Conservation (phyloP, 169 alveolate species). For the Babesia ovis region DNA sequence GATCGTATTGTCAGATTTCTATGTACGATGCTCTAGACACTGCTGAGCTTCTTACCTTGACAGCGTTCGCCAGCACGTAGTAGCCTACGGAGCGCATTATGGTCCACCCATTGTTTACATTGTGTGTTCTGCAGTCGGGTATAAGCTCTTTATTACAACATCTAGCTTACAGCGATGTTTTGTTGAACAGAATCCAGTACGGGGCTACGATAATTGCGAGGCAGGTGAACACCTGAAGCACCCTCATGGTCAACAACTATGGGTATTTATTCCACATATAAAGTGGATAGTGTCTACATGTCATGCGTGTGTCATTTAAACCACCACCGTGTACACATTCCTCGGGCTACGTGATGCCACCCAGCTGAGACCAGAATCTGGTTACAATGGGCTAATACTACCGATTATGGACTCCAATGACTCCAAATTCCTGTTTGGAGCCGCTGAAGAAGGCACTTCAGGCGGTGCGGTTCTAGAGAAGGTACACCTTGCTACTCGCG, state of each 20-base stretch:
- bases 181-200: slow-evolving; percentile 43
- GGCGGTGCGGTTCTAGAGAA: background rate
- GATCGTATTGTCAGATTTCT: too few species aligned
- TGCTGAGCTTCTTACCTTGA: slow-evolving; percentile 43
- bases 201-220: slow-evolving; percentile 47
- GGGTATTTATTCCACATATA: background rate
- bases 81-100: slow-evolving; percentile 32
- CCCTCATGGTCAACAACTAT: slow-evolving; percentile 28
- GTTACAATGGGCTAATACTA: too few species aligned
- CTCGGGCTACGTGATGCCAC: background rate
- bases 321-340: background rate
- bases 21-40: too few species aligned
- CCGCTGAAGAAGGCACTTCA: background rate
- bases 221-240: slow-evolving; percentile 54
- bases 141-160: background rate
- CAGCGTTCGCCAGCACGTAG: slow-evolving; percentile 36
- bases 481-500: slow-evolving; percentile 39
- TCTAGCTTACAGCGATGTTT: slow-evolving; percentile 40
- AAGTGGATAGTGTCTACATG: background rate
- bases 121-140: slow-evolving; percentile 33
- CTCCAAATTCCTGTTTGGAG: slow-evolving; percentile 1
- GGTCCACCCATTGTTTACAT: slow-evolving; percentile 39
- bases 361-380: too few species aligned
- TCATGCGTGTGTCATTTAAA: too few species aligned
- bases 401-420: slow-evolving; percentile 6